phyloP scores from a whole-genome alignment of 2,329 filamentous ascomycete genomes.

The Aspergillus sp. region DNA sequence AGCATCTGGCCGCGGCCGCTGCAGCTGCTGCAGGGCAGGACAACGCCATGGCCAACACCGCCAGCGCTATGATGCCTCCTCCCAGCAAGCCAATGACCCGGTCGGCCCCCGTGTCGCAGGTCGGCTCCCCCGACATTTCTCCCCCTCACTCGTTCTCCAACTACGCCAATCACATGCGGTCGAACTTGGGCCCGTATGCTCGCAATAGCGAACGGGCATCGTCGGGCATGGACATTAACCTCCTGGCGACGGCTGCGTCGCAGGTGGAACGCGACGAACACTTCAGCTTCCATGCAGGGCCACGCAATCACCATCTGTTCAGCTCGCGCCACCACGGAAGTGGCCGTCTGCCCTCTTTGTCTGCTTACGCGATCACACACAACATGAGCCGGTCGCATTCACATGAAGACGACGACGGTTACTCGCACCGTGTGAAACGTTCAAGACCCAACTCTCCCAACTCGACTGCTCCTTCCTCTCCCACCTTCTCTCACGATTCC shows the following conservation, averaged over 20 bases:
- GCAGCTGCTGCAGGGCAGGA: slow-evolving; percentile 58
- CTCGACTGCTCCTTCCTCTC: slow-evolving; percentile 92
- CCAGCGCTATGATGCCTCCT: slow-evolving; percentile 73
- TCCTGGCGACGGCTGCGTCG: slow-evolving; percentile 69
- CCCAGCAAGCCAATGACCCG: slow-evolving; percentile 78
- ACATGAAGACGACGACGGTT: slow-evolving; percentile 74
- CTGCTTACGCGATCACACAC: slow-evolving; percentile 72
- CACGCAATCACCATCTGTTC: slow-evolving; percentile 51
- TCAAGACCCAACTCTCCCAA: slow-evolving; percentile 92
- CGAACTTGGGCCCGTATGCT: slow-evolving; percentile 60
- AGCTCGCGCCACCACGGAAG: slow-evolving; percentile 47
- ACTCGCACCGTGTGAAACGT: slow-evolving; percentile 75
- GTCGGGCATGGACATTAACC: slow-evolving; percentile 62
- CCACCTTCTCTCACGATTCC: slow-evolving; percentile 94
- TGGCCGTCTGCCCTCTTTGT: slow-evolving; percentile 72
- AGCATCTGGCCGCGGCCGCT: slow-evolving; percentile 62
- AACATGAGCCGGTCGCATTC: slow-evolving; percentile 91
- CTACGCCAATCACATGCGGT: slow-evolving; percentile 60
- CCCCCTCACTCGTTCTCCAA: slow-evolving; percentile 82
- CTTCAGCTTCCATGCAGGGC: slow-evolving; percentile 43
- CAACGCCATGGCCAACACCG: slow-evolving; percentile 44
- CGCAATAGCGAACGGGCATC: slow-evolving; percentile 51
- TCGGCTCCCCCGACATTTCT: slow-evolving; percentile 93
- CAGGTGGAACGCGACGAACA: slow-evolving; percentile 66
- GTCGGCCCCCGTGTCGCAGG: slow-evolving; percentile 81